Evolutionary conservation across 2,329 filamentous ascomycete genomes (phyloP), one percentile per base, ranked within the genome.

Genomic region (Aspergillus terreus): DNA sequence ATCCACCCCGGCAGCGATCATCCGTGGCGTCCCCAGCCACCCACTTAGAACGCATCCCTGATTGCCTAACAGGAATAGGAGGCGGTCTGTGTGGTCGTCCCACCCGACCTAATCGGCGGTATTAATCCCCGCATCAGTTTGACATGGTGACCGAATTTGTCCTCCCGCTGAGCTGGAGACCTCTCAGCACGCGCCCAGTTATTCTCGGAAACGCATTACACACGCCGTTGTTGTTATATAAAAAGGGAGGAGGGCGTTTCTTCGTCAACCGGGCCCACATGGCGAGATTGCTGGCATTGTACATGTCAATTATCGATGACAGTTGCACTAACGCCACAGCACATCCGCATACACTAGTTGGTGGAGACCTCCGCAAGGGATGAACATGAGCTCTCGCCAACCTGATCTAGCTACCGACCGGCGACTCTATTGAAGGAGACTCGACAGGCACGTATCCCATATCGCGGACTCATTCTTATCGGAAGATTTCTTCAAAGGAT

Each of bases 281-380:
- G 12, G 15, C 4, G 35, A 17, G 14, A 30, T 41, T 35, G 15
- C 19, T 14, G 32, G 35, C 44, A 21, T 47, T 27, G 9, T 47
- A 47, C 46, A 36, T 47, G 46, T 47, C 46, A 47, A 40, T 19
- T 27, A 15, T 47, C 12, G 15, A 21, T 41, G 46, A 41, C 46
- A 47, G 46, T 47, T 47, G 33, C 38, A 12, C 40, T 32, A 41
- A 47, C 46, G 35, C 35, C 32, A 46, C 44, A 36, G 32, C 35
- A 45, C 10, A 45, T 17, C 15, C 19, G 32, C 14, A 15, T 17
- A 27, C 27, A 27, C 15, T 32, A 45, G n/a, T 46, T 25, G 32
- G 17, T 46, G 35, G 44, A 33, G 27, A 33, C 6, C 27, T 7
- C 44, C 21, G 46, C 35, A 47, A 47, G 46, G 46, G 35, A 41